Conservation (phyloP, 805 yeast species). For the Myxozyma nipponensis region DNA sequence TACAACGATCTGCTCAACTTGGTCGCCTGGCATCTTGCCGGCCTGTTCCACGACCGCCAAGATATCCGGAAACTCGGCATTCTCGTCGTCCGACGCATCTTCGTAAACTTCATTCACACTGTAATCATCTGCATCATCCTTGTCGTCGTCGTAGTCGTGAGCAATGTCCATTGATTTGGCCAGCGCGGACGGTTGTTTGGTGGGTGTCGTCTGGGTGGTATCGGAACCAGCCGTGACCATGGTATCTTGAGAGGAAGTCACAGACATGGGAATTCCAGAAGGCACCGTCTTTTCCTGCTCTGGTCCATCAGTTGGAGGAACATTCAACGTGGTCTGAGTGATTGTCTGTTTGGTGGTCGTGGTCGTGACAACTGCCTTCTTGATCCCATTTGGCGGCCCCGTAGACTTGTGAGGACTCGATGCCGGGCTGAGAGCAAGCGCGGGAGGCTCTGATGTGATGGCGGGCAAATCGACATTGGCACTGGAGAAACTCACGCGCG, state of each 20-base stretch:
- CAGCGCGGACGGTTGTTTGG: neutral
- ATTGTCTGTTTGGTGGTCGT: neutral
- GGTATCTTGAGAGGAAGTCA: neutral
- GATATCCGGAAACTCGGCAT: slow-evolving; percentile 5
- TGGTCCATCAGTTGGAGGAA: no score
- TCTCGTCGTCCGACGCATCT: slow-evolving; percentile 3
- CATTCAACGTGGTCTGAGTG: no score
- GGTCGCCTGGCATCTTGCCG: neutral
- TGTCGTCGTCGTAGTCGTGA: slow-evolving; percentile 66
- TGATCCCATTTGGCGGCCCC: neutral
- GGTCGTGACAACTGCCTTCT: neutral
- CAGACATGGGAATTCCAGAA: no score
- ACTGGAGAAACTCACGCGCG: slow-evolving; percentile 14
- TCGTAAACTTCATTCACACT: slow-evolving; percentile 1
- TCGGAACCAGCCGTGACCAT: neutral
- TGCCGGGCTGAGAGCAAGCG: neutral
- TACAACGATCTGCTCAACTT: neutral
- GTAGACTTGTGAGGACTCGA: neutral
- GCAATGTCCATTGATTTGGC: slow-evolving; percentile 27
- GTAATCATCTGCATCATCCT: neutral
- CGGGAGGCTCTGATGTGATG: neutral
- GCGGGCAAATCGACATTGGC: neutral
- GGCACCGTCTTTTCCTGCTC: no score
- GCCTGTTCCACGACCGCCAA: slow-evolving; percentile 2
- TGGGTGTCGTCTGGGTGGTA: neutral